These are phyloP conservation scores for Yarrowia porcina DNA, from an alignment of 805 yeast species.

Conservation along the genomic window DNA sequence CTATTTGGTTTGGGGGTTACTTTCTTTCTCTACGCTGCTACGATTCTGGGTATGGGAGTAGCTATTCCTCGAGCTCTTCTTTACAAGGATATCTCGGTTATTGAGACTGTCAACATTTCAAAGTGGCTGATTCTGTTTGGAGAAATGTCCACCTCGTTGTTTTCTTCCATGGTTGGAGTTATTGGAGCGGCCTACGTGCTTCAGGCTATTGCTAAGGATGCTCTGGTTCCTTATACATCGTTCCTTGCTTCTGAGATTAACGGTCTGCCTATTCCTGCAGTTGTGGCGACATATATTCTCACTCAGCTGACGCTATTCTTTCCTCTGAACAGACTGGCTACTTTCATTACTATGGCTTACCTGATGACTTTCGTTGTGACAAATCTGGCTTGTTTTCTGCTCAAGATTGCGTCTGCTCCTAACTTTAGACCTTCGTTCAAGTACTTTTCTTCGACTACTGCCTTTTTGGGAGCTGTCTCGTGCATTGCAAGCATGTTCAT, in stretches of 20 bases:
- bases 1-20: constrained; percentile 77
- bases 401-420: constrained; percentile 92
- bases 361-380: constrained; percentile 94
- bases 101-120: constrained; percentile 74
- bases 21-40: constrained; percentile 70
- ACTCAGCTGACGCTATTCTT: constrained; percentile 85
- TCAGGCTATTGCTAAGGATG: constrained; percentile 87
- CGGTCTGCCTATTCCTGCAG: constrained; percentile 52
- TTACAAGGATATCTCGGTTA: constrained; percentile 73
- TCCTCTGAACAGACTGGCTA: constrained; percentile 90
- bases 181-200: constrained; percentile 92
- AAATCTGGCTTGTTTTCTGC: constrained; percentile 85
- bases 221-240: constrained; percentile 74
- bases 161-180: constrained; percentile 91
- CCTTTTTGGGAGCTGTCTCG: constrained; percentile 65
- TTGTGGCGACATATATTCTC: constrained; percentile 72
- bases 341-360: constrained; percentile 95
- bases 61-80: constrained; percentile 78
- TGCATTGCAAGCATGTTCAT: constrained; percentile 86
- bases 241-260: constrained; percentile 56
- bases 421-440: constrained; percentile 94
- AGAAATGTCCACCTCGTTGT: constrained; percentile 86
- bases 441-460: constrained; percentile 79
- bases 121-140: constrained; percentile 73
- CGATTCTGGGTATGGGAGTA: constrained; percentile 74